phyloP scores from a whole-genome alignment of 108 stramenopile genomes.

The Pelagomonas calceolata region DNA sequence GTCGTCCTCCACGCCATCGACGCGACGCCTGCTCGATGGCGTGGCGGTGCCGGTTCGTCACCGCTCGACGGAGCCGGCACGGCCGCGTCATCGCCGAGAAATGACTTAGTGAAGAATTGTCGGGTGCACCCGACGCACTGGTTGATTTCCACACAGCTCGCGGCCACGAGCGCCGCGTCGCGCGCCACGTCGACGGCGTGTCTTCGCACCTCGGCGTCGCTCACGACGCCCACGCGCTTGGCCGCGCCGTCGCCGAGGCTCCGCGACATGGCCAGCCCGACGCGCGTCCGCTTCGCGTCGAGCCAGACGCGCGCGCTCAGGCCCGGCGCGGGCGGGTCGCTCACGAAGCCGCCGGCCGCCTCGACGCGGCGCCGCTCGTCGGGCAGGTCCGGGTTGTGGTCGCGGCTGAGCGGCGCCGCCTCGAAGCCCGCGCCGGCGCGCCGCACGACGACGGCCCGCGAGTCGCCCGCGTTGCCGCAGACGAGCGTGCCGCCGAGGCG shows the following conservation, averaged over 20 bases:
- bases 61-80: no score
- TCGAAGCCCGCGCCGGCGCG: slow-evolving; percentile 21
- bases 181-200: slow-evolving; percentile 46
- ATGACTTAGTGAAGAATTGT: no score
- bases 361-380: slow-evolving; percentile 52
- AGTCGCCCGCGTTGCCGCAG: slow-evolving; percentile 79
- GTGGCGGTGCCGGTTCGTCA: no score
- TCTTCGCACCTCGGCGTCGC: slow-evolving; percentile 59
- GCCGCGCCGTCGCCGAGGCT: slow-evolving; percentile 91
- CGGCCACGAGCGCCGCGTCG: slow-evolving; percentile 45
- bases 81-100: no score
- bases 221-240: slow-evolving; percentile 73
- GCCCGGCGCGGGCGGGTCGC: slow-evolving; percentile 79
- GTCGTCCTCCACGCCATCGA: no score
- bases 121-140: no score
- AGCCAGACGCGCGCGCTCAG: slow-evolving; percentile 81
- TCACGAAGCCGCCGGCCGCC: slow-evolving; percentile 71
- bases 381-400: slow-evolving; percentile 80
- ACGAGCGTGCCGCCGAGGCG: slow-evolving; percentile 56
- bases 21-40: no score
- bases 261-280: slow-evolving; percentile 80
- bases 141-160: no score
- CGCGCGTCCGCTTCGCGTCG: slow-evolving; percentile 70
- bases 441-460: slow-evolving; percentile 57
- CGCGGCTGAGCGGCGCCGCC: slow-evolving; percentile 55